These are phyloP conservation scores for Chernovozyma aurita DNA, from an alignment of 1,139 yeast species.

Conservation along the genomic window DNA sequence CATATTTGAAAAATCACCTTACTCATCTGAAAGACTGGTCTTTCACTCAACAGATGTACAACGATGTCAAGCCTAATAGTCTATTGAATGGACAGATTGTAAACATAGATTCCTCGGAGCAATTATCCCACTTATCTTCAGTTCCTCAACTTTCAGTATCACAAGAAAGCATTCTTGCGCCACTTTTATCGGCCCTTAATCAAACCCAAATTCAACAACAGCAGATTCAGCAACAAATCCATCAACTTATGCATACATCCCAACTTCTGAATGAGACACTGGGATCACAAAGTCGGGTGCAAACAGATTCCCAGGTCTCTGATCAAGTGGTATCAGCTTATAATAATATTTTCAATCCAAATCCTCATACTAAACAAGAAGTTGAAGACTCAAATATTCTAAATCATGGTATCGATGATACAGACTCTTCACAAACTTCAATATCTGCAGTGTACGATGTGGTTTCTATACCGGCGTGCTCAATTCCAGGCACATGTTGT, in stretches of 20 bases:
- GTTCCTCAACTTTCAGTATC: neutral
- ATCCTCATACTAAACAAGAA: too few species aligned
- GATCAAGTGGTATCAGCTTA: too few species aligned
- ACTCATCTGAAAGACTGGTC: slow-evolving; percentile 7
- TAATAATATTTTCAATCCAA: too few species aligned
- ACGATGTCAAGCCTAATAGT: too few species aligned
- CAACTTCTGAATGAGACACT: neutral
- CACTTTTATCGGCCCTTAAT: neutral
- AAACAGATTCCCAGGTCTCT: too few species aligned
- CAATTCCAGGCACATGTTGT: slow-evolving; percentile 47
- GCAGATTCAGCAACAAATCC: slow-evolving; percentile 1
- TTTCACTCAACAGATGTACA: neutral
- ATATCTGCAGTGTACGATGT: slow-evolving; percentile 17
- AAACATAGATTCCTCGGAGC: too few species aligned
- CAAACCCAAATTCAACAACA: neutral
- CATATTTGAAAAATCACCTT: slow-evolving; percentile 27
- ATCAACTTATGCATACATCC: neutral
- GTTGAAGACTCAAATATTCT: too few species aligned
- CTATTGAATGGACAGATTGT: too few species aligned
- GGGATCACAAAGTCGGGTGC: too few species aligned
- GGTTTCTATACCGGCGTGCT: slow-evolving; percentile 34
- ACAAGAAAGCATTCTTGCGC: neutral
- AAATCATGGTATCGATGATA: too few species aligned
- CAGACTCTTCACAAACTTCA: too few species aligned
- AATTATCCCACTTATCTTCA: too few species aligned